phyloP scores from a whole-genome alignment of 176 grass and related monocot species.

The Musa itinerans region DNA sequence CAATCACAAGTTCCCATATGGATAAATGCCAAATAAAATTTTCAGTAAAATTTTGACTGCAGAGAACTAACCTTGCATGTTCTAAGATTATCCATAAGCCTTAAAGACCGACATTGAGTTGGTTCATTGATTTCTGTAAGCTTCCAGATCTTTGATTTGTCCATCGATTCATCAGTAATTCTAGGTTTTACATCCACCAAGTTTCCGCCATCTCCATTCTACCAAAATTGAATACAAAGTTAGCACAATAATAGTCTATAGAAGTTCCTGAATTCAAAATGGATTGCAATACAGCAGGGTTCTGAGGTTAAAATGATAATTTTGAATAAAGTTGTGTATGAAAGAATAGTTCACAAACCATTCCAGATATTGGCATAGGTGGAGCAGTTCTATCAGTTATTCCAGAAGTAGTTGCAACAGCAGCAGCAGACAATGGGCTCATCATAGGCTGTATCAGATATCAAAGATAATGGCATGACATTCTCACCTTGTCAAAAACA shows the following conservation, averaged over 20 bases:
- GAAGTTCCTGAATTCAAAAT: background rate
- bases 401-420: slow-evolving; percentile 62
- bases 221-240: slow-evolving; percentile 11
- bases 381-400: slow-evolving; percentile 26
- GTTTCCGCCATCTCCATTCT: slow-evolving; percentile 92
- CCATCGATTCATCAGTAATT: slow-evolving; percentile 69
- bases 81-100: slow-evolving; percentile 67
- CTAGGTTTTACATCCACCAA: slow-evolving; percentile 91
- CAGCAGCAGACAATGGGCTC: slow-evolving; percentile 61
- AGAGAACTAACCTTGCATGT: slow-evolving; percentile 58
- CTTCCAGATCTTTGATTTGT: slow-evolving; percentile 96
- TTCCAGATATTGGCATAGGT: slow-evolving; percentile 49
- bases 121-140: slow-evolving; percentile 84
- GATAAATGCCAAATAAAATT: no score
- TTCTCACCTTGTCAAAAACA: background rate
- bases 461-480: background rate
- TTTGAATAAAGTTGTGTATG: background rate
- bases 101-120: slow-evolving; percentile 79
- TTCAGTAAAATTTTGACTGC: no score
- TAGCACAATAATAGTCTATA: slow-evolving; percentile 14
- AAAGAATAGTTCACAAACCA: slow-evolving; percentile 41
- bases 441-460: slow-evolving; percentile 63
- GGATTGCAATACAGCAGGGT: background rate
- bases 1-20: background rate
- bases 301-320: background rate